Percentiles rank a stretch among this genome's conserved stretches.
These are phyloP conservation scores for Candida oleophila DNA, from an alignment of 805 yeast species.

Conservation along the genomic window DNA sequence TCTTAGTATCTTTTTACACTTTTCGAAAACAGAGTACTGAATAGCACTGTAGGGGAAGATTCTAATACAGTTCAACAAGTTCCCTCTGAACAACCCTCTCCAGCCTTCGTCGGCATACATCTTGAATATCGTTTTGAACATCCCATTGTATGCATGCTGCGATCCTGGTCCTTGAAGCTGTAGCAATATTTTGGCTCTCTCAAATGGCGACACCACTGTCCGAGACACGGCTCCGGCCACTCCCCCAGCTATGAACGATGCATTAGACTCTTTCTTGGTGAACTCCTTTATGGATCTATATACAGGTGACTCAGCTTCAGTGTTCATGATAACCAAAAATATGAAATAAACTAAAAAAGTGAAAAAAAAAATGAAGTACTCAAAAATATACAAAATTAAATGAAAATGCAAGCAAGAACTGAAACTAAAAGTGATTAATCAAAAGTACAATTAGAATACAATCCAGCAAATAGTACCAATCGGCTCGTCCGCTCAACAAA, in stretches of 20 bases:
- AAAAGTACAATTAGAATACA: neutral
- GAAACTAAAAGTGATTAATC: neutral
- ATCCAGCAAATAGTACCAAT: neutral
- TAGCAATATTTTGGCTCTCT: constrained; percentile 85
- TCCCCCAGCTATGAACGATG: constrained; percentile 74
- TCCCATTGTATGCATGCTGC: constrained; percentile 58
- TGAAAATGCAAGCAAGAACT: neutral
- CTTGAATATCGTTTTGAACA: constrained; percentile 67
- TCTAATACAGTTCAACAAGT: constrained; percentile 83
- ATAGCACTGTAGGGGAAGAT: constrained; percentile 94
- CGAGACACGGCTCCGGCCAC: constrained; percentile 78
- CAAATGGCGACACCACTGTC: constrained; percentile 93
- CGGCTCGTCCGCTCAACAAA: no score
- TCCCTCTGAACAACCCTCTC: constrained; percentile 86
- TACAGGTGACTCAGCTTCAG: neutral
- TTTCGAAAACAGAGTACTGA: constrained; percentile 83
- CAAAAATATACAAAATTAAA: no score
- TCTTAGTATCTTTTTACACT: constrained; percentile 41
- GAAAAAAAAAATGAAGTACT: no score
- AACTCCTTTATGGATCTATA: constrained; percentile 15
- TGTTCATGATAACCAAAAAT: neutral
- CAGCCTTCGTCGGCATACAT: constrained; percentile 93
- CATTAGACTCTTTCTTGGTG: constrained; percentile 49
- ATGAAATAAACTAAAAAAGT: no score
- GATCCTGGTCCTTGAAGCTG: constrained; percentile 78